These are phyloP conservation scores for Debaryomyces tyrocola DNA, from an alignment of 805 yeast species.

Conservation along the genomic window DNA sequence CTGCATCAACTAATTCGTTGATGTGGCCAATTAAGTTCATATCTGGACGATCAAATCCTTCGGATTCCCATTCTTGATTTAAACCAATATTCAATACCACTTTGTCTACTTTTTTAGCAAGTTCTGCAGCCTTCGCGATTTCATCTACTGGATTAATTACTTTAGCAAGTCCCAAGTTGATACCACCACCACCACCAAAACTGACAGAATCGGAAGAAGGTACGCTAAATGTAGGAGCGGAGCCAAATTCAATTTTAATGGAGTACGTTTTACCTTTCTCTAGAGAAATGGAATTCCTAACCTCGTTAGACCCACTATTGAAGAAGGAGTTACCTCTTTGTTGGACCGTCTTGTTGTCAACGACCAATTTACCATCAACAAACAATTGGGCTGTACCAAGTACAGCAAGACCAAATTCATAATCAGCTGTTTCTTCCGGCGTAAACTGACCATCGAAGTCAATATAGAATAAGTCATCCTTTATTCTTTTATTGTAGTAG, in stretches of 20 bases:
- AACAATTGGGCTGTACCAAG: conserved; percentile 57
- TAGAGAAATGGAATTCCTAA: conserved; percentile 36
- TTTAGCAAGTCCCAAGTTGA: conserved; percentile 20
- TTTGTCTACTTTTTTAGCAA: conserved; percentile 28
- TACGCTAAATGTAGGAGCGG: conserved; percentile 8
- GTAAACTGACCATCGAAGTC: conserved; percentile 42
- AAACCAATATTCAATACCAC: conserved; percentile 29
- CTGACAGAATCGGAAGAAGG: conserved; percentile 24
- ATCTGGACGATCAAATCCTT: conserved; percentile 28
- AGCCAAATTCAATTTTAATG: conserved; percentile 50
- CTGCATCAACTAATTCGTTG: conserved; percentile 23
- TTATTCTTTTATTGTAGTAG: conserved; percentile 16
- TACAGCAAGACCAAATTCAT: conserved; percentile 51
- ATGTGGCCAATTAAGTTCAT: conserved; percentile 31
- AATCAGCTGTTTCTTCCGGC: conserved; percentile 49
- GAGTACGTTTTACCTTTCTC: conserved; percentile 46
- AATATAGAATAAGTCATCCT: conserved; percentile 35
- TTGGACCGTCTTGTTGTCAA: conserved; percentile 58
- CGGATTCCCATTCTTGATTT: conserved; percentile 30
- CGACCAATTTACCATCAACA: conserved; percentile 50
- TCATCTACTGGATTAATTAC: conserved; percentile 24
- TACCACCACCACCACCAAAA: conserved; percentile 26
- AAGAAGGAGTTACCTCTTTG: conserved; percentile 49
- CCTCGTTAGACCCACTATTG: conserved; percentile 49
- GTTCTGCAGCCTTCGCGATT: conserved; percentile 21